These are phyloP conservation scores for Alternaria consortialis DNA, from an alignment of 2,329 filamentous ascomycete genomes.

Conservation along the genomic window DNA sequence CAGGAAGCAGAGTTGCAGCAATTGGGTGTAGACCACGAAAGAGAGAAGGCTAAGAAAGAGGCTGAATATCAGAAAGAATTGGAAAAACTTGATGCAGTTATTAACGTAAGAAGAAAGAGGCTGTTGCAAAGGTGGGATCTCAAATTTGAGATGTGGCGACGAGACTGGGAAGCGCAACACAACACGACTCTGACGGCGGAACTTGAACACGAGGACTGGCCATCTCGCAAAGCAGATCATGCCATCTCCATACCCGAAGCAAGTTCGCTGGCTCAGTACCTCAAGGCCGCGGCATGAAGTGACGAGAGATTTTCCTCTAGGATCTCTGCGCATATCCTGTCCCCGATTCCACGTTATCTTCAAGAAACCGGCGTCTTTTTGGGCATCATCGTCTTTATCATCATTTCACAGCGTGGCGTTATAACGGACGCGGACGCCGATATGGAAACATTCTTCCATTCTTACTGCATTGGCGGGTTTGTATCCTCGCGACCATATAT, in stretches of 20 bases:
- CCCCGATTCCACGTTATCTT: not conserved
- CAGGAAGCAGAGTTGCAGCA: constrained; percentile 53
- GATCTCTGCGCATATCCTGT: not conserved
- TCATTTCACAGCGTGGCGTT: constrained; percentile 8
- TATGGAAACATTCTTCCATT: not conserved
- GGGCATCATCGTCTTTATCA: not conserved
- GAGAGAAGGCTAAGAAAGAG: constrained; percentile 47
- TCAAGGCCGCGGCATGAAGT: constrained; percentile 21
- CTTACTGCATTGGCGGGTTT: constrained; percentile 3
- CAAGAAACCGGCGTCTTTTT: not conserved
- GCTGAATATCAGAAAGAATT: constrained; percentile 44
- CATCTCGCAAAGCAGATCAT: constrained; percentile 26
- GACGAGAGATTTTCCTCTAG: not conserved
- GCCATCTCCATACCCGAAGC: constrained; percentile 28
- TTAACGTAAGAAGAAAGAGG: constrained; percentile 44
- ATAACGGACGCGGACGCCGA: not conserved
- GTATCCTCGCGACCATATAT: constrained; percentile 3
- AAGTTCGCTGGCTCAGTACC: constrained; percentile 33
- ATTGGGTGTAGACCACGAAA: constrained; percentile 44
- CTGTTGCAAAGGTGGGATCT: constrained; percentile 52
- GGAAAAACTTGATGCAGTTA: constrained; percentile 44
- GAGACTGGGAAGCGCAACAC: constrained; percentile 47
- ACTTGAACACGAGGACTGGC: constrained; percentile 45
- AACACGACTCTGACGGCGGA: constrained; percentile 25
- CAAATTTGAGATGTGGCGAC: constrained; percentile 51